These are phyloP conservation scores for Clarireedia homoeocarpa DNA, from an alignment of 2,329 filamentous ascomycete species.

Conservation along the genomic window DNA sequence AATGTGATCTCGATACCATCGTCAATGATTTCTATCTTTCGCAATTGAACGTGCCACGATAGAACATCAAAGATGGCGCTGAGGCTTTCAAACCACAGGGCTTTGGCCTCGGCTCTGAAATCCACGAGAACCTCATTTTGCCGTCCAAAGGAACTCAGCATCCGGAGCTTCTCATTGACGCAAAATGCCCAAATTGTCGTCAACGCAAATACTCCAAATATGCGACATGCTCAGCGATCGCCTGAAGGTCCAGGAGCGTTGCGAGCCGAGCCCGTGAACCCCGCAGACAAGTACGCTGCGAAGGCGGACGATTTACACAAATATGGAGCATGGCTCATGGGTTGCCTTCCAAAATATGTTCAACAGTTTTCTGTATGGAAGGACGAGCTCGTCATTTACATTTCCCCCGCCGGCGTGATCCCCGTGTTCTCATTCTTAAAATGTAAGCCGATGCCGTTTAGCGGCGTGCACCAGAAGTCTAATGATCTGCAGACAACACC, in stretches of 20 bases:
- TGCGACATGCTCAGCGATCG: constrained; percentile 54
- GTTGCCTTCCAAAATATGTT: constrained; percentile 92
- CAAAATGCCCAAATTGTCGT: constrained; percentile 34
- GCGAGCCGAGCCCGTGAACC: constrained; percentile 76
- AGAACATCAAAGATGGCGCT: constrained; percentile 46
- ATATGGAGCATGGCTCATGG: constrained; percentile 95
- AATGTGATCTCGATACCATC: constrained; percentile 5
- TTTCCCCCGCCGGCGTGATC: constrained; percentile 78
- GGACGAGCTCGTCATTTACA: constrained; percentile 93
- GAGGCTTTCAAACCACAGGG: constrained; percentile 49
- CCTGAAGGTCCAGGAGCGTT: constrained; percentile 46
- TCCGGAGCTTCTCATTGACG: constrained; percentile 33
- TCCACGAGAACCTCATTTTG: constrained; percentile 35
- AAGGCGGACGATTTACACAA: constrained; percentile 84
- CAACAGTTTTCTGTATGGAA: constrained; percentile 99
- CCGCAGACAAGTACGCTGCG: constrained; percentile 83
- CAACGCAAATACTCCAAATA: constrained; percentile 52
- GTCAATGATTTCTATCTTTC: constrained; percentile 8
- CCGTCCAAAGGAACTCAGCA: constrained; percentile 18
- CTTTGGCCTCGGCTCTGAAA: constrained; percentile 47
- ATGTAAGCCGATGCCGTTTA: constrained; percentile 32
- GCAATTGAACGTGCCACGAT: constrained; percentile 30
- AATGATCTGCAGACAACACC: constrained; percentile 63
- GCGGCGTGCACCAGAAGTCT: constrained; percentile 5
- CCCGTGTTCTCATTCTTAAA: constrained; percentile 94